Evolutionary conservation across 1,139 yeast species (phyloP), one percentile per base, ranked within the genome.

Genomic region (Sugiyamaella xylanicola): DNA sequence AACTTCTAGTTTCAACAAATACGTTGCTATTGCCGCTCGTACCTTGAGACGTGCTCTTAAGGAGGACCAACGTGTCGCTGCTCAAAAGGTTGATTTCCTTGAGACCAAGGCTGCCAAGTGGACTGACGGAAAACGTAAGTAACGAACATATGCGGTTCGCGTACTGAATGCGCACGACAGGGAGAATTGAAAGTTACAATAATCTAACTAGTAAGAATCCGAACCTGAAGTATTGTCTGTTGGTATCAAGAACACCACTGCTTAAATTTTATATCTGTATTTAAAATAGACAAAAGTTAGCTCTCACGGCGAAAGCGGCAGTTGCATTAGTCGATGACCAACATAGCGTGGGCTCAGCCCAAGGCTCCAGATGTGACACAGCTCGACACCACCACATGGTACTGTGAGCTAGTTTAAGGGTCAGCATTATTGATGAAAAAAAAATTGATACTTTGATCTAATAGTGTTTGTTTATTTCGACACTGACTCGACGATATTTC

Each of bases 1-100:
- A 27, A 48, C 48, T 17, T 25, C 7, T 48, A 81, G 85, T 65
- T 84, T 87, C 79, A 89, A 89, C 87, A 88, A 86, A 75, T 93
- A 93, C 76, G 80, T 92, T 75, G 84, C 96, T 66, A 82, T 93
- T 71, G 89, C 97, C 67, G 96, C 97, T 72, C 85, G 84, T 73
- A 83, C 96, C 61, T 82, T 90, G 70, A 91, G 98, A 79, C 80
- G 82, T 68, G 86, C 97, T 55, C 83, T 93, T 73, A 93, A 93
- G 81, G 86, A 92, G 65, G 97, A 92, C 69, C 74, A 83, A 73
- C 88, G 87, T 74, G 86, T 83, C 62, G 82, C 79, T 64, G 88
- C 86, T 65, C 89, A 86, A 68, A 80, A 82, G 75, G 88, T 96
- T 79, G 87, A 86, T 64, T 61, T 74, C 66, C 74, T 87, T 64